Percentiles rank a stretch among this genome's conserved stretches.
phyloP scores from a whole-genome alignment of 179 eudicot species.

The Camellia oleifera region DNA sequence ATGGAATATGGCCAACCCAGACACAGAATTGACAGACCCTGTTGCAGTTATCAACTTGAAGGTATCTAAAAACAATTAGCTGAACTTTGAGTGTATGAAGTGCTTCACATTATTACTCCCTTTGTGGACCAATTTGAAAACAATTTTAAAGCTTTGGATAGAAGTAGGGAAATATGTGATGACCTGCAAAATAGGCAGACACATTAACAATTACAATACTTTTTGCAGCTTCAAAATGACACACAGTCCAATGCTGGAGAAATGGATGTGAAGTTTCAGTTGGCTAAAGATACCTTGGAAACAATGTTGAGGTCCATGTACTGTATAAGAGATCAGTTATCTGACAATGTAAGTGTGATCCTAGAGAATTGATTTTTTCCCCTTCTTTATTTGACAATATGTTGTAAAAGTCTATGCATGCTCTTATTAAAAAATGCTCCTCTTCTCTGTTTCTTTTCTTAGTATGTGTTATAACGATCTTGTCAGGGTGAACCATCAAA shows the following conservation, averaged over 20 bases:
- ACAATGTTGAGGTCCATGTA: conserved; percentile 49
- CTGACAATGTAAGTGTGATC: conserved; percentile 29
- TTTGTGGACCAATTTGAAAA: background rate
- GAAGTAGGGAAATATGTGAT: background rate
- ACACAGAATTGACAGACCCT: conserved; percentile 25
- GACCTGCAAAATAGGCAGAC: background rate
- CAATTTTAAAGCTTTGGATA: background rate
- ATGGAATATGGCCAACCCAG: conserved; percentile 35
- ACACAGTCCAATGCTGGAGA: conserved; percentile 27
- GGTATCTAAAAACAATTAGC: conserved; percentile 17
- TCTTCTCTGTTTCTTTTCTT: conserved; percentile 11
- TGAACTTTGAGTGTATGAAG: background rate
- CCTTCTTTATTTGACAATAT: background rate
- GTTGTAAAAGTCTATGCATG: background rate
- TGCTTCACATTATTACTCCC: background rate
- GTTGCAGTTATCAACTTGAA: conserved; percentile 37
- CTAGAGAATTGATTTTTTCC: background rate
- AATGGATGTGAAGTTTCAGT: conserved; percentile 35
- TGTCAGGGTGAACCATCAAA: conserved; percentile 24
- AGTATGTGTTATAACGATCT: background rate
- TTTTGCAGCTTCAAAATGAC: conserved; percentile 38
- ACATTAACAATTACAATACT: background rate
- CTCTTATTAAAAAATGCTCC: background rate
- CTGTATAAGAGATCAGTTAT: conserved; percentile 34
- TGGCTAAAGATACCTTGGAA: conserved; percentile 41